Percentiles rank a stretch among this genome's conserved stretches.
Conservation (phyloP, 2,329 filamentous ascomycete genomes). For the Aspergillus texensis region DNA sequence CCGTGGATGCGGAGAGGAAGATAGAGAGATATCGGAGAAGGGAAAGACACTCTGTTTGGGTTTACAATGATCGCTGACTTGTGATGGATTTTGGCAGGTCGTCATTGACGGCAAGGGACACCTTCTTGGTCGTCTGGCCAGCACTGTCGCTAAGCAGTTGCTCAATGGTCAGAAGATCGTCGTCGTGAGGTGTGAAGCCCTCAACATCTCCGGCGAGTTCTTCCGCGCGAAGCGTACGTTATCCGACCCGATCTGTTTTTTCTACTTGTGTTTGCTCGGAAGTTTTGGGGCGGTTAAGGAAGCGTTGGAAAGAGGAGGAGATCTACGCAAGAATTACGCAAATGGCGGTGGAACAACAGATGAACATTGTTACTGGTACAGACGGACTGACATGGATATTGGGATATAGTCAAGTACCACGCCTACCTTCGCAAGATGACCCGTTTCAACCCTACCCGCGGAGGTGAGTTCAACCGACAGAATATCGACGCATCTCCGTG, state of each 20-base stretch:
- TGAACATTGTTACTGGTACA: conserved; percentile 6
- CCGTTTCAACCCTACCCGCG: conserved; percentile 98
- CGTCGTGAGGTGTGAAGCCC: conserved; percentile 95
- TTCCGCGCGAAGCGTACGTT: conserved; percentile 99
- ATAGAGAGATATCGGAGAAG: not conserved
- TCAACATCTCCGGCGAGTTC: conserved; percentile 99
- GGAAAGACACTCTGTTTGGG: not conserved
- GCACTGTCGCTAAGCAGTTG: conserved; percentile 98
- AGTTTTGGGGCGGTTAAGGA: conserved; percentile 9
- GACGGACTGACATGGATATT: conserved; percentile 50
- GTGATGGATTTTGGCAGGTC: conserved; percentile 64
- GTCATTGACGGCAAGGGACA: conserved; percentile 99
- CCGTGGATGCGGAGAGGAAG: not conserved
- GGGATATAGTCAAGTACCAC: conserved; percentile 93
- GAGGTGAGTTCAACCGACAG: conserved; percentile 66
- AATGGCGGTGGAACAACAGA: conserved; percentile 5
- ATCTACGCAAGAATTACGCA: conserved; percentile 9
- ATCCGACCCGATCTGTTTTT: conserved; percentile 27
- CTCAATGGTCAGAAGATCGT: conserved; percentile 99
- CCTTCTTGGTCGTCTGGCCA: conserved; percentile 97
- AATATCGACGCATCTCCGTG: conserved; percentile 1
- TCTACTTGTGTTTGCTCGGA: conserved; percentile 6
- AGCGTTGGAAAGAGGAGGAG: conserved; percentile 6
- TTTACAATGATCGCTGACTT: conserved; percentile 40
- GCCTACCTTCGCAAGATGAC: conserved; percentile 99